Conservation (phyloP, 2,329 filamentous ascomycete species). For the Cryphonectria parasitica region DNA sequence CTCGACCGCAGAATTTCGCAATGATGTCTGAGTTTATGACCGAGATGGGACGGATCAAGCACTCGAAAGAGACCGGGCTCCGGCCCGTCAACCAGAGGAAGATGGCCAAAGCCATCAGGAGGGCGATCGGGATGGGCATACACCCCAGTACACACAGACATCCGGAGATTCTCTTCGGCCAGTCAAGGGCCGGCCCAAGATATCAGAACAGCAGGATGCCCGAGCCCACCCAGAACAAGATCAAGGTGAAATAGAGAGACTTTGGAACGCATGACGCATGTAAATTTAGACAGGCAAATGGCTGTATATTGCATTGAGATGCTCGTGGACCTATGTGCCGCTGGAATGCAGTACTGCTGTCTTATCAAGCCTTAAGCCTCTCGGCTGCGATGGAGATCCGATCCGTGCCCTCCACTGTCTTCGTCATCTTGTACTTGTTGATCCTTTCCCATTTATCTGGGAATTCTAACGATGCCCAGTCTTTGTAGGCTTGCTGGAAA, state of each 20-base stretch:
- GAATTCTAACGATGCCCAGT: slow-evolving; percentile 26
- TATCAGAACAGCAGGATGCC: slow-evolving; percentile 26
- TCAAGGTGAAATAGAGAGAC: slow-evolving; percentile 19
- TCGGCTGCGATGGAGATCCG: slow-evolving; percentile 20
- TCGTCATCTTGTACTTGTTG: slow-evolving; percentile 12
- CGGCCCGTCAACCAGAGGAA: slow-evolving; percentile 89
- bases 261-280: neutral
- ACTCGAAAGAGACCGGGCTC: slow-evolving; percentile 75
- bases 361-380: slow-evolving; percentile 15
- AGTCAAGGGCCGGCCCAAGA: slow-evolving; percentile 35
- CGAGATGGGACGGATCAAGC: slow-evolving; percentile 81
- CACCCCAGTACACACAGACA: slow-evolving; percentile 91
- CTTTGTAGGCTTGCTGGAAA: slow-evolving; percentile 22
- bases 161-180: slow-evolving; percentile 71
- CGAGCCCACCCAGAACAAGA: slow-evolving; percentile 15
- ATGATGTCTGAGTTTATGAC: slow-evolving; percentile 90
- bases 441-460: slow-evolving; percentile 18
- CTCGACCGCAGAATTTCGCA: slow-evolving; percentile 76
- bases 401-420: slow-evolving; percentile 26
- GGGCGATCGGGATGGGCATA: slow-evolving; percentile 85
- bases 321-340: neutral
- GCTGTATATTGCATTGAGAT: slow-evolving; percentile 21
- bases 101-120: slow-evolving; percentile 88
- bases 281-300: slow-evolving; percentile 18
- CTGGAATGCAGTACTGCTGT: neutral